Conservation (phyloP, 176 grass and related monocot species). For the Carex scoparia region DNA sequence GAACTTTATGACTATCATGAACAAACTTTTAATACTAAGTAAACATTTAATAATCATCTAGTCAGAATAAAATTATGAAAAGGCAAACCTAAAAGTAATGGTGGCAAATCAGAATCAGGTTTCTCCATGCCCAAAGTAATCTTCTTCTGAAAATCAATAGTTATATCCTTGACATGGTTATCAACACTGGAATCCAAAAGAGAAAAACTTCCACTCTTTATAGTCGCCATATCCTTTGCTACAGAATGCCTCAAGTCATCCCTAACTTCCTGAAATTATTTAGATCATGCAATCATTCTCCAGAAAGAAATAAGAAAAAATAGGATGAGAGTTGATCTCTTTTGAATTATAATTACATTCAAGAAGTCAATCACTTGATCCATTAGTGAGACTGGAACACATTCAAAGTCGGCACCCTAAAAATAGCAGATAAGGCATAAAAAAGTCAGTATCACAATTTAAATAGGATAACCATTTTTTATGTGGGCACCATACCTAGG, state of each 20-base stretch:
- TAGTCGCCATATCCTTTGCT: slow-evolving; percentile 54
- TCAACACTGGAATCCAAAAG: slow-evolving; percentile 11
- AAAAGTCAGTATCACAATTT: neutral
- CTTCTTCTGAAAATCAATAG: slow-evolving; percentile 85
- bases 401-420: slow-evolving; percentile 84
- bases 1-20: neutral
- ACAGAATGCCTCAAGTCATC: slow-evolving; percentile 71
- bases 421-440: neutral
- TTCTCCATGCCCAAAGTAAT: slow-evolving; percentile 30
- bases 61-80: neutral
- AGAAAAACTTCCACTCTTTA: slow-evolving; percentile 63
- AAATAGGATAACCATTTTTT: neutral
- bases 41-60: neutral
- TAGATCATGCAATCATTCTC: slow-evolving; percentile 18
- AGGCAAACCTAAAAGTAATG: slow-evolving; percentile 44
- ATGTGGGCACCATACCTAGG: neutral
- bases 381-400: slow-evolving; percentile 79
- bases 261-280: slow-evolving; percentile 65
- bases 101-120: slow-evolving; percentile 38
- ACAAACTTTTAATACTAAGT: neutral
- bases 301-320: neutral
- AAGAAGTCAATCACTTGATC: slow-evolving; percentile 76
- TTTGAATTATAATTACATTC: slow-evolving; percentile 58
- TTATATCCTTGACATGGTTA: slow-evolving; percentile 16
- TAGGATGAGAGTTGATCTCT: neutral